Conservation (phyloP, 2,329 filamentous ascomycete species). For the Colletotrichum sp. region DNA sequence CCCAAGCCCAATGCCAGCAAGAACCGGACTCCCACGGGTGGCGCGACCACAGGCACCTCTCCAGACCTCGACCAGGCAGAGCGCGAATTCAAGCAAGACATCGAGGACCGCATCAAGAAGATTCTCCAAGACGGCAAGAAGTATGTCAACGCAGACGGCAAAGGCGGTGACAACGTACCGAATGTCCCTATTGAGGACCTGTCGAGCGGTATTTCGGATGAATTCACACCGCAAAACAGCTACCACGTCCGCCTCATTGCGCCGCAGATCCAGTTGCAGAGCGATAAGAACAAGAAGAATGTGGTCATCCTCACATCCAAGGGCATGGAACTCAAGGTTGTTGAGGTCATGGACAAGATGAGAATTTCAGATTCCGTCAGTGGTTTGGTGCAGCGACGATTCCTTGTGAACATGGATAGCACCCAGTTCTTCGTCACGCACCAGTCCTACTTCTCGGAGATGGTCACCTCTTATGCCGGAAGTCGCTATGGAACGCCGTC, state of each 20-base stretch:
- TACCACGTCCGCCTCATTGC: constrained; percentile 96
- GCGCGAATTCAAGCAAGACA: constrained; percentile 65
- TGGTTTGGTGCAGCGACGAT: constrained; percentile 91
- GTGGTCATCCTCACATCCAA: constrained; percentile 97
- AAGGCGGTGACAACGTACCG: constrained; percentile 26
- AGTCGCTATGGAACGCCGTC: constrained; percentile 87
- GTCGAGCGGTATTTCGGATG: constrained; percentile 78
- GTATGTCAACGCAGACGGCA: constrained; percentile 77
- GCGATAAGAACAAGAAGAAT: constrained; percentile 96
- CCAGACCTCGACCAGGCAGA: constrained; percentile 48
- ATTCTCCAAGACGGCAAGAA: constrained; percentile 84
- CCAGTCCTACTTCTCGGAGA: constrained; percentile 84
- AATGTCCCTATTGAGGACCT: constrained; percentile 63
- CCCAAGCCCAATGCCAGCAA: constrained; percentile 28
- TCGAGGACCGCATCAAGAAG: constrained; percentile 86
- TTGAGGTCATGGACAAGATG: constrained; percentile 96
- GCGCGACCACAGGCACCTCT: constrained; percentile 25
- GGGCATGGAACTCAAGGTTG: constrained; percentile 96
- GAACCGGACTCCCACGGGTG: constrained; percentile 26
- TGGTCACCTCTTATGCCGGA: constrained; percentile 91
- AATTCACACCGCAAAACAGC: constrained; percentile 89
- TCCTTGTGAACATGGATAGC: constrained; percentile 95
- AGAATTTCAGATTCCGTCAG: constrained; percentile 91
- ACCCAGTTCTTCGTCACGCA: constrained; percentile 98
- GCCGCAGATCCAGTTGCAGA: constrained; percentile 96